Evolutionary conservation across 768 basidiomycete species (phyloP).

Genomic region (Gelatoporia subvermispora): DNA sequence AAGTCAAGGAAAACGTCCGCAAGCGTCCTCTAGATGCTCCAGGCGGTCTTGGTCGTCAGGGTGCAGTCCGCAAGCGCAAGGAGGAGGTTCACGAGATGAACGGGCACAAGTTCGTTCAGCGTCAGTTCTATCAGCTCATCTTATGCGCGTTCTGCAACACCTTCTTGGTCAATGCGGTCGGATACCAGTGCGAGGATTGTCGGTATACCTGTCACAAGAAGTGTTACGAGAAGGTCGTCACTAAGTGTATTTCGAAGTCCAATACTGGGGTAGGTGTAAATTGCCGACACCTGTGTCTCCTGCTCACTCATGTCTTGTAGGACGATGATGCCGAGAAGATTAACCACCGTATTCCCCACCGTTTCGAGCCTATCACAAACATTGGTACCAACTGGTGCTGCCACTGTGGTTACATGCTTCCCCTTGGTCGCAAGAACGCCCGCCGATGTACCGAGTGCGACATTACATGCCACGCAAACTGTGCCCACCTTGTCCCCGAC

Average conservation of each 20-base stretch:
- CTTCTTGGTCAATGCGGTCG: constrained; percentile 92
- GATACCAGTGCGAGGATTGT: constrained; percentile 99
- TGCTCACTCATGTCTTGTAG: constrained; percentile 34
- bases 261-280: constrained; percentile 76
- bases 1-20: constrained; percentile 97
- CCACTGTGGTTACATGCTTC: constrained; percentile 97
- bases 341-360: constrained; percentile 98
- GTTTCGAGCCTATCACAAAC: constrained; percentile 95
- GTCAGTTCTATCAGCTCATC: constrained; percentile 98
- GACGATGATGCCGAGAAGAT: constrained; percentile 98
- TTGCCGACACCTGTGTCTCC: background rate
- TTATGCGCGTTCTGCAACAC: constrained; percentile 97
- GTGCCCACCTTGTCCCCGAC: constrained; percentile 96
- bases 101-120: constrained; percentile 95
- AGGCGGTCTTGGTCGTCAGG: constrained; percentile 93
- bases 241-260: constrained; percentile 98
- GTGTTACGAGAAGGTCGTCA: constrained; percentile 97
- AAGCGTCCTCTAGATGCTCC: constrained; percentile 92
- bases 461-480: constrained; percentile 95
- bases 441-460: constrained; percentile 94
- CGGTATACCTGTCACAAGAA: constrained; percentile 99
- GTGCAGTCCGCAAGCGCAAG: constrained; percentile 95
- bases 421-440: constrained; percentile 94
- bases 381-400: constrained; percentile 99
- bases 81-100: constrained; percentile 99